Conservation (phyloP, 148 eudicot genomes). For the Amaranthus hypochondriacus region DNA sequence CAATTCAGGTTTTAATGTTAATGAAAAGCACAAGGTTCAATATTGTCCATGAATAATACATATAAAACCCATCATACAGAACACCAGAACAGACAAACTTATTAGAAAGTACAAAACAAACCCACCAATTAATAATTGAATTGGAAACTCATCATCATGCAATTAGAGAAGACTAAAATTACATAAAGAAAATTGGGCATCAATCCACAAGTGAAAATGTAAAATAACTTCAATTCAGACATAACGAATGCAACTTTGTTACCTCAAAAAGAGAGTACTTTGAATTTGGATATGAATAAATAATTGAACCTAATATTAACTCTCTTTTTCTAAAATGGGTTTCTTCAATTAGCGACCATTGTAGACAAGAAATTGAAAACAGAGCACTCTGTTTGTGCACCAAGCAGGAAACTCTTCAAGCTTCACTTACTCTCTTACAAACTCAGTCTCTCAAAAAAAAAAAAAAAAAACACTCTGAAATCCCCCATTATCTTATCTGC, state of each 20-base stretch:
- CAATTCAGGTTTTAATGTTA: neutral
- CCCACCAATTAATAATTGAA: neutral
- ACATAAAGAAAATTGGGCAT: neutral
- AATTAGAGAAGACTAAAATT: neutral
- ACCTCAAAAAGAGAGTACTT: neutral
- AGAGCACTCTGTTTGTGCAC: neutral
- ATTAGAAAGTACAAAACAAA: neutral
- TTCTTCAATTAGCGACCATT: conserved; percentile 19
- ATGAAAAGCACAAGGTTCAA: neutral
- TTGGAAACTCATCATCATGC: neutral
- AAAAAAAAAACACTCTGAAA: neutral
- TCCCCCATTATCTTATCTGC: conserved; percentile 20
- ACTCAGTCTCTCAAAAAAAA: neutral
- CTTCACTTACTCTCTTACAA: neutral
- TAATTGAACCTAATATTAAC: neutral
- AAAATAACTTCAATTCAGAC: neutral
- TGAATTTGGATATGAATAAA: neutral
- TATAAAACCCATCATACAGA: neutral
- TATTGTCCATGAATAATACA: neutral
- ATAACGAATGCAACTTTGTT: conserved; percentile 4
- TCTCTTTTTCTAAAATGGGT: conserved; percentile 2
- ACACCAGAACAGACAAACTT: neutral
- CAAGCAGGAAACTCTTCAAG: neutral
- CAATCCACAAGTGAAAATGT: neutral
- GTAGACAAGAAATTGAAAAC: conserved; percentile 6